phyloP scores from a whole-genome alignment of 805 yeast genomes.

The Nakazawaea wyomingensis region DNA sequence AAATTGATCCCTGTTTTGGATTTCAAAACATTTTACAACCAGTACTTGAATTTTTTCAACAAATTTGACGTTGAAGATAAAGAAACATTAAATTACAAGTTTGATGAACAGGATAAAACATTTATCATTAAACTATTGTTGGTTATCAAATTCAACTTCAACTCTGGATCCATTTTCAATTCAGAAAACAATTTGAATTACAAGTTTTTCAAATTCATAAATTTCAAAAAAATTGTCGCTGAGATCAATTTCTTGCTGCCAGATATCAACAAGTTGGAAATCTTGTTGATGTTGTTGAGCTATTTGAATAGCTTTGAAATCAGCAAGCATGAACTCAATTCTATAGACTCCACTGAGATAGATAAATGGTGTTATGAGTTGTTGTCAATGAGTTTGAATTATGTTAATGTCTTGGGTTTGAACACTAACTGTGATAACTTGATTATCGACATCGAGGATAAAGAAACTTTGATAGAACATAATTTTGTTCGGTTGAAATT shows the following conservation, averaged over 20 bases:
- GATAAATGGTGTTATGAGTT: constrained; percentile 43
- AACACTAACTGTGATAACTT: constrained; percentile 17
- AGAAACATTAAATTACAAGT: constrained; percentile 25
- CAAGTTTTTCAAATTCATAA: constrained; percentile 27
- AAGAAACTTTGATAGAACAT: constrained; percentile 15
- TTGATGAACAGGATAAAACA: constrained; percentile 35
- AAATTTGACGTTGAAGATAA: constrained; percentile 26
- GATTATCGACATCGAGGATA: constrained; percentile 6
- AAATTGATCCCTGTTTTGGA: constrained; percentile 51
- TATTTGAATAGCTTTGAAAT: constrained; percentile 37
- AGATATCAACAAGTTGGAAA: constrained; percentile 43
- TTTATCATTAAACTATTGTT: constrained; percentile 47
- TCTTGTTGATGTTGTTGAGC: constrained; percentile 42
- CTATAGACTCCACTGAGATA: constrained; percentile 19
- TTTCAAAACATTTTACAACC: constrained; percentile 46
- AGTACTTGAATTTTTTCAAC: constrained; percentile 44
- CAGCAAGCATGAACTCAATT: constrained; percentile 16
- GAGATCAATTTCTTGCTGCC: constrained; percentile 44
- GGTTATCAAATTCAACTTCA: constrained; percentile 43
- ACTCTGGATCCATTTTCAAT: constrained; percentile 31
- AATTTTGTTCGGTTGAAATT: constrained; percentile 31
- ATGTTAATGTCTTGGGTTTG: constrained; percentile 42
- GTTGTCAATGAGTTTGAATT: constrained; percentile 30
- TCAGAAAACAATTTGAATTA: constrained; percentile 17
- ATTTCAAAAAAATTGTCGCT: constrained; percentile 40